Conservation (phyloP, 176 grass and related monocot species). For the Aegilops tauschii region DNA sequence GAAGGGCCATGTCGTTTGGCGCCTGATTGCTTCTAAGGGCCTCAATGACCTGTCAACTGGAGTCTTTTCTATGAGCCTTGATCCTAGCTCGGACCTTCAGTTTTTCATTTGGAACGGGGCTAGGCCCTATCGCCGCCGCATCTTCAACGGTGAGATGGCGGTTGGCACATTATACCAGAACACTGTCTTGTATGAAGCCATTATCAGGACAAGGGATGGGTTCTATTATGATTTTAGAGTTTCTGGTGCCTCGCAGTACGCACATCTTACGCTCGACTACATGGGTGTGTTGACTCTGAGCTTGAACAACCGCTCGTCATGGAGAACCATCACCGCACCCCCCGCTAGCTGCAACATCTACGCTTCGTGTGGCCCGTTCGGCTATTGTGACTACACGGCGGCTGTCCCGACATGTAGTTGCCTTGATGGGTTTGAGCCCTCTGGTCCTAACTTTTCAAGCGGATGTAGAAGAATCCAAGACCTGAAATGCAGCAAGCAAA, state of each 20-base stretch:
- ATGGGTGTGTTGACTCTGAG: background rate
- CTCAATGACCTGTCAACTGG: constrained; percentile 30
- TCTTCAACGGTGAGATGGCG: background rate
- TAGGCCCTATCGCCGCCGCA: background rate
- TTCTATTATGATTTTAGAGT: background rate
- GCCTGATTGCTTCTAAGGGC: constrained; percentile 28
- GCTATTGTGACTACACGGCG: constrained; percentile 22
- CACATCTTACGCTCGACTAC: constrained; percentile 16
- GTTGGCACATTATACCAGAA: background rate
- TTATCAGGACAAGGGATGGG: background rate
- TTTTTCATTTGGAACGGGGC: constrained; percentile 13
- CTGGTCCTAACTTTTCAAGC: too few species aligned
- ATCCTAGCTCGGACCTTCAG: constrained; percentile 21
- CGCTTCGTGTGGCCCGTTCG: constrained; percentile 29
- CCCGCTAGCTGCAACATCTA: background rate
- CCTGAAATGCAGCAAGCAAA: too few species aligned
- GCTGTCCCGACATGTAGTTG: background rate
- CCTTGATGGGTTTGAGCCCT: too few species aligned
- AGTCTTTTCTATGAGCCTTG: constrained; percentile 18
- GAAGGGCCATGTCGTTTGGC: background rate
- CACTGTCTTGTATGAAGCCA: background rate
- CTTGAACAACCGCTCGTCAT: constrained; percentile 14
- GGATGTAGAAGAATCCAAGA: too few species aligned
- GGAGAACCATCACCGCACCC: background rate
- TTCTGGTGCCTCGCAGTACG: background rate